These are phyloP conservation scores for Warburgia ugandensis DNA, from an alignment of 164 flowering plant species.

Conservation along the genomic window DNA sequence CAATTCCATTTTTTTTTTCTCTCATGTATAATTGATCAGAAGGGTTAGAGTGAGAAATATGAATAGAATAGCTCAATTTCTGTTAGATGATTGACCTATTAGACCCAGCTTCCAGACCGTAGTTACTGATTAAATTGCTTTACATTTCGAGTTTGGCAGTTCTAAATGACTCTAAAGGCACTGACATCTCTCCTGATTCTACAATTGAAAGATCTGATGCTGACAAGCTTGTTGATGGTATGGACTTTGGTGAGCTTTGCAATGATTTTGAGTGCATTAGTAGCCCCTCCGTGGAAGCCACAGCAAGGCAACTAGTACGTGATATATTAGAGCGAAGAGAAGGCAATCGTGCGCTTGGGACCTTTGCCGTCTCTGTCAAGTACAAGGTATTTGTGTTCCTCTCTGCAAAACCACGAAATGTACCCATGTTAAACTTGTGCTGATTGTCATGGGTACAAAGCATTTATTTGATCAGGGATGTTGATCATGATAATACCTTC, in stretches of 20 bases:
- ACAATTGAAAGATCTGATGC: constrained; percentile 41
- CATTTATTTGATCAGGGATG: no score
- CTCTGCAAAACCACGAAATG: neutral
- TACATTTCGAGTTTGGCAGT: constrained; percentile 7
- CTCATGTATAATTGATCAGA: no score
- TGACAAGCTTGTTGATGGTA: constrained; percentile 77
- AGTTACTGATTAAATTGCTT: neutral
- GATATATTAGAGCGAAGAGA: constrained; percentile 81
- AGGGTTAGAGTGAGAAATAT: no score
- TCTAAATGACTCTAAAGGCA: constrained; percentile 14
- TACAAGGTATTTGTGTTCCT: constrained; percentile 50
- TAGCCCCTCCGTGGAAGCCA: constrained; percentile 81
- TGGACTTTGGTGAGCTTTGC: constrained; percentile 93
- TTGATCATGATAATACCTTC: no score
- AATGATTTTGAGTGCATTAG: constrained; percentile 94
- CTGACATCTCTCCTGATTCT: constrained; percentile 14
- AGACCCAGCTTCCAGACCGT: no score
- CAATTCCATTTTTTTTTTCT: no score
- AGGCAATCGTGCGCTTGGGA: constrained; percentile 78
- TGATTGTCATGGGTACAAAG: no score
- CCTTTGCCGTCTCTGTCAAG: constrained; percentile 63
- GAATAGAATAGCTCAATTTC: no score
- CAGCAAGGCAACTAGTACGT: constrained; percentile 83
- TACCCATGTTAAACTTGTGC: neutral
- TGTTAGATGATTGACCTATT: no score